These are phyloP conservation scores for Metarhizium brunneum DNA, from an alignment of 2,329 filamentous ascomycete species.

Conservation along the genomic window DNA sequence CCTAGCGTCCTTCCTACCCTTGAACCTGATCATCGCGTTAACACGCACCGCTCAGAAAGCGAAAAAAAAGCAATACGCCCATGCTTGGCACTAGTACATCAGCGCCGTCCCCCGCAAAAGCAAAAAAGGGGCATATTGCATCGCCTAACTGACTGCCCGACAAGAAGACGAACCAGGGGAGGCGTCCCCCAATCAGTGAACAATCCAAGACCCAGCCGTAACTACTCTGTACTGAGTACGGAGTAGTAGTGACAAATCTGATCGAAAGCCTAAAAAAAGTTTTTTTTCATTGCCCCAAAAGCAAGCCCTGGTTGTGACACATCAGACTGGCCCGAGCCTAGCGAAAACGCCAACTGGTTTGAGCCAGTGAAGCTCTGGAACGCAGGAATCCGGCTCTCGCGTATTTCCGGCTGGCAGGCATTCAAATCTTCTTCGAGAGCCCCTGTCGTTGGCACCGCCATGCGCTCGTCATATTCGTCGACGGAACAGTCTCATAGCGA, in stretches of 20 bases:
- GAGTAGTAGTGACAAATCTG: not conserved
- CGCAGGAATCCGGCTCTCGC: conserved; percentile 1
- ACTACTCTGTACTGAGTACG: not conserved
- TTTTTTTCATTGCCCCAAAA: not conserved
- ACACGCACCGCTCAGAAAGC: not conserved
- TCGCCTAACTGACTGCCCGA: not conserved
- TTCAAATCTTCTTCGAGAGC: not conserved
- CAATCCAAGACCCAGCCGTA: not conserved
- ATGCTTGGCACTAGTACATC: not conserved
- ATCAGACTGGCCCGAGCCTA: conserved; percentile 2
- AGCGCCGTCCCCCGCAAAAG: not conserved
- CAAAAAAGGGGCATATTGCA: not conserved
- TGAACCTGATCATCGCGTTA: not conserved
- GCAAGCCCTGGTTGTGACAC: conserved; percentile 3
- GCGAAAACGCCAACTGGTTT: not conserved
- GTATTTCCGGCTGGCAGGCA: not conserved
- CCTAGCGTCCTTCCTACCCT: not conserved
- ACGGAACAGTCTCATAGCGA: conserved; percentile 1
- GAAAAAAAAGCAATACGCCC: not conserved
- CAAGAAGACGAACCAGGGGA: not conserved
- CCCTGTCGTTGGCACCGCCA: not conserved
- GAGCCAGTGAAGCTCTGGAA: not conserved
- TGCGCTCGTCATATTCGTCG: conserved; percentile 1
- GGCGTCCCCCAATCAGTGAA: not conserved
- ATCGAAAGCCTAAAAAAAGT: not conserved